phyloP scores from a whole-genome alignment of 75 land plant genomes.

The Picea glauca region DNA sequence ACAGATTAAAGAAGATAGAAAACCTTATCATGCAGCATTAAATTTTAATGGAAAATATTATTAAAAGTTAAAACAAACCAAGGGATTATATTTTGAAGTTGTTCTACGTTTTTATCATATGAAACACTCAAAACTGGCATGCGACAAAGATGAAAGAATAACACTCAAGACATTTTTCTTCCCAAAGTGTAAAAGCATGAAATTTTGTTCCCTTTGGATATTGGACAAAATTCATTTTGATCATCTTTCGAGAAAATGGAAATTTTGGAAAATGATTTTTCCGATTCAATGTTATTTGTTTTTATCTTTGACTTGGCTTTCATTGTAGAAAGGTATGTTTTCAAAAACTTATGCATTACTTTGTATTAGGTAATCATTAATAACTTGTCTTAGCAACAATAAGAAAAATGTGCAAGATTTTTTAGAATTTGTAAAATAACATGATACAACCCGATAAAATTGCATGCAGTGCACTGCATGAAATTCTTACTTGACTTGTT shows the following conservation, averaged over 20 bases:
- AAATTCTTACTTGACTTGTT: neutral
- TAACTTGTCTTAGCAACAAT: too few species aligned
- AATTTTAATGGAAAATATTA: too few species aligned
- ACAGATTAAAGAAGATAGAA: neutral
- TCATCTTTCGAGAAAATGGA: neutral
- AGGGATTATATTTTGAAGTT: too few species aligned
- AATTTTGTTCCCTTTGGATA: too few species aligned
- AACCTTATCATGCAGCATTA: too few species aligned
- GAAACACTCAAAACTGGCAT: neutral
- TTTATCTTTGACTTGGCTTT: neutral
- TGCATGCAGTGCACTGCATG: neutral
- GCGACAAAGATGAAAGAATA: too few species aligned
- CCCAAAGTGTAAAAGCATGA: too few species aligned
- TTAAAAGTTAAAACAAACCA: too few species aligned
- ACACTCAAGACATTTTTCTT: too few species aligned
- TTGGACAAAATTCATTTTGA: neutral
- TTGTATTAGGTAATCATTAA: too few species aligned
- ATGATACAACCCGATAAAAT: neutral
- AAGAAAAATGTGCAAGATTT: too few species aligned
- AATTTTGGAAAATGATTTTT: neutral
- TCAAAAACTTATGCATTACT: neutral
- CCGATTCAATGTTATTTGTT: neutral
- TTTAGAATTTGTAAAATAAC: too few species aligned
- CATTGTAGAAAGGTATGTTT: neutral
- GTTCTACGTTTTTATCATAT: neutral